Percentiles rank a stretch among this genome's conserved stretches.
phyloP scores from a whole-genome alignment of 1,139 yeast genomes.

The Casaregolazyma lundiana region DNA sequence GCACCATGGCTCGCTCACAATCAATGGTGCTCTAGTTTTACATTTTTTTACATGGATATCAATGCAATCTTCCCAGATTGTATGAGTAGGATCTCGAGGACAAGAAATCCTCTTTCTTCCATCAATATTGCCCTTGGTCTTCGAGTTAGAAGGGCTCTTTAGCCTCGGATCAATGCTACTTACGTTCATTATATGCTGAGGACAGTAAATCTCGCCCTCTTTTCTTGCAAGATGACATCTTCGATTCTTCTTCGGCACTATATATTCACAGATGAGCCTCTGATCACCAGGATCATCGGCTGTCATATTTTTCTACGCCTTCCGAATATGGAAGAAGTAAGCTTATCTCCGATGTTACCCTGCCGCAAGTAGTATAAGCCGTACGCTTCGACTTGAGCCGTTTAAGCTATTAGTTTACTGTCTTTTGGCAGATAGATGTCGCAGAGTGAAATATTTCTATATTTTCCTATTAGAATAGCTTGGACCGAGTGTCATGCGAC shows the following conservation, averaged over 20 bases:
- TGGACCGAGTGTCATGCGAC: too few species aligned
- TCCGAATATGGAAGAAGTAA: not conserved
- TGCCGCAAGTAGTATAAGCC: not conserved
- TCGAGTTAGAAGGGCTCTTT: not conserved
- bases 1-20: slow-evolving; percentile 43
- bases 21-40: slow-evolving; percentile 38
- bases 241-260: slow-evolving; percentile 44
- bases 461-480: too few species aligned
- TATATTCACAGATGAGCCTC: slow-evolving; percentile 44
- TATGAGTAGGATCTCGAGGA: slow-evolving; percentile 71
- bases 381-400: not conserved
- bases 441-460: not conserved
- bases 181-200: slow-evolving; percentile 47
- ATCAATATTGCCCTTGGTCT: slow-evolving; percentile 10
- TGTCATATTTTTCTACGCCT: too few species aligned
- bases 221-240: slow-evolving; percentile 61
- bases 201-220: slow-evolving; percentile 49
- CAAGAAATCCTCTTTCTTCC: slow-evolving; percentile 58
- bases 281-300: slow-evolving; percentile 9
- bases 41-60: slow-evolving; percentile 60
- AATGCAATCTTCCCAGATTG: slow-evolving; percentile 60
- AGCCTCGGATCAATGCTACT: not conserved
- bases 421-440: not conserved
- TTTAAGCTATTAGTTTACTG: not conserved
- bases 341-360: not conserved